phyloP scores from a whole-genome alignment of 177 flowering plant species.

The Tripterygium wilfordii region DNA sequence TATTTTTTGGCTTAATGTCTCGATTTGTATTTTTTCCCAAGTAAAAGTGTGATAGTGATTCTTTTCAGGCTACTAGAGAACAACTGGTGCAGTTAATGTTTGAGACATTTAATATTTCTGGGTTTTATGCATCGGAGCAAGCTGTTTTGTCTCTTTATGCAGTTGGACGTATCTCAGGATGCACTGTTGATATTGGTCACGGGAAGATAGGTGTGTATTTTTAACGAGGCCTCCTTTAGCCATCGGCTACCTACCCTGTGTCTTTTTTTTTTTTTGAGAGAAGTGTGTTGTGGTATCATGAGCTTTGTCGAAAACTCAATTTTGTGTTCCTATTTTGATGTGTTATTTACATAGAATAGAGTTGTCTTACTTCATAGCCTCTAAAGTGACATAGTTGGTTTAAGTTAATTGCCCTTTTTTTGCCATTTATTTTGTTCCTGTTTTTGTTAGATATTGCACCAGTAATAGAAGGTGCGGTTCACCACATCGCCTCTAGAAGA shows the following conservation, averaged over 20 bases:
- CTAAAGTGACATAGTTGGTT: no score
- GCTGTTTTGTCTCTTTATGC: slow-evolving; percentile 97
- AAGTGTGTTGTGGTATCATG: neutral
- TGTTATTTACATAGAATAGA: no score
- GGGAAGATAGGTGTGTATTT: slow-evolving; percentile 78
- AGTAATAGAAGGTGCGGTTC: slow-evolving; percentile 99
- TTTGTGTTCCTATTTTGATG: no score
- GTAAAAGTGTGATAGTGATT: no score
- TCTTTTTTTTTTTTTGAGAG: no score
- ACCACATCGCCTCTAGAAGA: slow-evolving; percentile 95
- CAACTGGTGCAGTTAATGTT: slow-evolving; percentile 96
- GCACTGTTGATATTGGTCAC: slow-evolving; percentile 98
- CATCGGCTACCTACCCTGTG: no score
- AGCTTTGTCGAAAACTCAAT: no score
- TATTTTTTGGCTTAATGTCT: no score
- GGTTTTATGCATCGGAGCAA: slow-evolving; percentile 98
- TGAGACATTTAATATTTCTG: slow-evolving; percentile 94
- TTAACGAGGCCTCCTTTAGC: neutral
- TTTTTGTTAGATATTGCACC: slow-evolving; percentile 87
- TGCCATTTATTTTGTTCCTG: no score
- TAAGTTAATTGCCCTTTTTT: no score
- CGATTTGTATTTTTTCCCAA: no score
- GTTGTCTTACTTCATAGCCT: no score
- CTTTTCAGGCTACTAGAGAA: slow-evolving; percentile 74
- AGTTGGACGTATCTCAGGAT: slow-evolving; percentile 97